Evolutionary conservation across 192 early-diverging fungal genomes (phyloP), one percentile per base, ranked within the genome.

Genomic region (Coemansia sp.): DNA sequence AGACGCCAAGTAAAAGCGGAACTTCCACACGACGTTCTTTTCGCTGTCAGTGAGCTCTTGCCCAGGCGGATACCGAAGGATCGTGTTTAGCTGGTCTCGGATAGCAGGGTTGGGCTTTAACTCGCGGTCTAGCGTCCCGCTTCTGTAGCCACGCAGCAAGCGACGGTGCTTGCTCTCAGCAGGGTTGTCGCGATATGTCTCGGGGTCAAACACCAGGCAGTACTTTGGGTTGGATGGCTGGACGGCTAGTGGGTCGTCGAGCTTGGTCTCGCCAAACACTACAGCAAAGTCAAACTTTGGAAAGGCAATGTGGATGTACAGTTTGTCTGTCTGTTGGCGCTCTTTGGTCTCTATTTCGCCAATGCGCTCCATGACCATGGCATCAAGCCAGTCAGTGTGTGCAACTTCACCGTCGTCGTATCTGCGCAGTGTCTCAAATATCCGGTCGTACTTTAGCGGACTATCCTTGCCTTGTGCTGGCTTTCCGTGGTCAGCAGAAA

Each of bases 11-110:
- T 97, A 95, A 62, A 93, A 97, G 58, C 98, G 85, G 74, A 95
- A 99, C 69, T 97, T 98, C 98, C 98, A 99, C 23, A 98, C 76
- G n/a, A 95, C 65, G 65, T 99, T 94, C 69, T 96, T 96, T 67
- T 97, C 94, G 59, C 92, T 90, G 28, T 86, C 86, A 0, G 88
- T 90, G 13, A 99, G 79, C 28, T 77, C 74, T 58, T 96, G 87
- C 2, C 95, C 93, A 0, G 96, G 95, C 33, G 98, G 94, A 71
- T 97, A 97, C 69, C 88, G 72, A 65, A 98, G 78, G 38, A 99
- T 95, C 70, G 83, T 88, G 82, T 96, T 93, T n/a, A 99, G 80
- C 59, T 97, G 94, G 70, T 99, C 98, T 14, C 98, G 83, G 39
- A 94, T 92, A 63, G 93, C 93, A 3, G 98, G 91, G 63, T 97